Base-by-base conservation (phyloP, 2,329 filamentous ascomycete genomes). In the Ascocoryne sarcoides region DNA sequence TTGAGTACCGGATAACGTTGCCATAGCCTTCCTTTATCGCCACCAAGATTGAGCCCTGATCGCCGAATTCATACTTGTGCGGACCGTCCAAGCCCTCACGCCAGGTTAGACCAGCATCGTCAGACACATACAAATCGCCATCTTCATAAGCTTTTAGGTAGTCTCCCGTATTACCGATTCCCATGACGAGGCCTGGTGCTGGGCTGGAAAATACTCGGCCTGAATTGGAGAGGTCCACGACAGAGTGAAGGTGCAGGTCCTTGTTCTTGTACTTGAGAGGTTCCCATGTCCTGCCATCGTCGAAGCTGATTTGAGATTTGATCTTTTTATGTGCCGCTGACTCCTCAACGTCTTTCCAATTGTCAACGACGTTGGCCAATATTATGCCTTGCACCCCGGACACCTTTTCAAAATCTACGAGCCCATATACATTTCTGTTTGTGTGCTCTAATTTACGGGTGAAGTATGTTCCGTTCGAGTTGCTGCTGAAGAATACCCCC, bases 381-480 rank as follows among this genome's bases (percentile, higher is more conserved):
- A 94, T 85, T 42, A 98, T 84, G 26, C 92, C 92, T 60, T 96
- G 89, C 26, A 98, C 90, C 40, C 83, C 82, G 30, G 82, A 74
- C 38, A 98, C 79, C 64, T 95, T 94, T 60, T 98, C 92, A 55
- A 96, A 98, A 61, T 98, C 92, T 37, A 98, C 89, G 42, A 79
- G 75, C 2, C 87, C 88, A 19, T 66, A 64, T 8, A 60, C 53
- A 55, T 90, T 84, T 54, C 89, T 83, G 61, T 98, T 96, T 23
- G 90, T 95, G 60, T 95, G 83, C 44, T 93, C 84, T 41, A 90
- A 75, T 55, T 95, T 96, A 56, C 83, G 80, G 2, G 84, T 92
- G 60, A 96, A 98, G 62, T 90, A 95, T 2, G 88, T 95, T 45
- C 92, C 92, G 59, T 96, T 93, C 21, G 89, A 96, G 60, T 98